These are phyloP conservation scores for Rauvolfia tetraphylla DNA, from an alignment of 257 asterid genomes.

Conservation along the genomic window DNA sequence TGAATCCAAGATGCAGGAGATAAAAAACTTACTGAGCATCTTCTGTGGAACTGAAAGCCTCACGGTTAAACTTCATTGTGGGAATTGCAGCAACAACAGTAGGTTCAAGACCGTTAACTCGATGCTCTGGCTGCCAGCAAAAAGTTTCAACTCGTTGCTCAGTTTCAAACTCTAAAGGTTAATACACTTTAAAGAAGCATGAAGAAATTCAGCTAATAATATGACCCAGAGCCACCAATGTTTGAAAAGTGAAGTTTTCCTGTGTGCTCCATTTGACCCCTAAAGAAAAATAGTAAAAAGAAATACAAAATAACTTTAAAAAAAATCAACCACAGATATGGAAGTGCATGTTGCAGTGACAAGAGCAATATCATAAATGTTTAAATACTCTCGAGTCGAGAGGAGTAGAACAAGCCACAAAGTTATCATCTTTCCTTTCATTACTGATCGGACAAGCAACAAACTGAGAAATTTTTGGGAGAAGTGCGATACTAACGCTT, in stretches of 20 bases:
- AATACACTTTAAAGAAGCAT: neutral
- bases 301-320: no score
- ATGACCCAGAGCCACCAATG: neutral
- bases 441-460: neutral
- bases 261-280: neutral
- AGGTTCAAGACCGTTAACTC: conserved; percentile 67
- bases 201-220: neutral
- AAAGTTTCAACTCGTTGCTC: conserved; percentile 6
- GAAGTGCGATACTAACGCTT: neutral
- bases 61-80: conserved; percentile 64
- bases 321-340: no score
- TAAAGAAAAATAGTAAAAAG: neutral
- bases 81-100: conserved; percentile 83
- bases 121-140: conserved; percentile 59
- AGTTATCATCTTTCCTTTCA: neutral
- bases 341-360: neutral
- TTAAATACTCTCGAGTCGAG: neutral
- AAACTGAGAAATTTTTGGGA: neutral
- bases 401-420: neutral
- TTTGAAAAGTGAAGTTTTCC: neutral
- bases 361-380: neutral
- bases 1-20: conserved; percentile 3
- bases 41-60: conserved; percentile 65
- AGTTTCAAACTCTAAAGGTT: conserved; percentile 3
- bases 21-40: conserved; percentile 73